These are phyloP conservation scores for Mortierella sp. DNA, from an alignment of 371 early-diverging fungal species.

Conservation along the genomic window DNA sequence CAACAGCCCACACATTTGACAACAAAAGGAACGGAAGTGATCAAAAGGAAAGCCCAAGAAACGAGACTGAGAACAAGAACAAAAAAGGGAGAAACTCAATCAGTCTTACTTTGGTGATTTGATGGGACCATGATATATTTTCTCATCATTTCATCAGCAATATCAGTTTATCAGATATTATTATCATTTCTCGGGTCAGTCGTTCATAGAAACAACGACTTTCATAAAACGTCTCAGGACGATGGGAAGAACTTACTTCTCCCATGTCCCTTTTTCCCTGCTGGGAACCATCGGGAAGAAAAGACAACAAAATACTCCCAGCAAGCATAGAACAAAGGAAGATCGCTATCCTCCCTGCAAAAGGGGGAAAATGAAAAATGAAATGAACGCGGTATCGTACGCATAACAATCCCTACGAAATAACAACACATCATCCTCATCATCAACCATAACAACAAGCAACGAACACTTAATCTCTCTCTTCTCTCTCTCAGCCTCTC, in stretches of 20 bases:
- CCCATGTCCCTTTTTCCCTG: not conserved
- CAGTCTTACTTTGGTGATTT: not conserved
- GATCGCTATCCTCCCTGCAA: constrained; percentile 6
- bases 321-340: not conserved
- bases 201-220: no score
- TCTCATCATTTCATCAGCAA: not conserved
- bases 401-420: not conserved
- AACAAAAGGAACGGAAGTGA: not conserved
- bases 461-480: not conserved
- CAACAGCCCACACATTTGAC: not conserved
- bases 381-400: not conserved
- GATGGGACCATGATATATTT: not conserved
- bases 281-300: constrained; percentile 4
- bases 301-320: not conserved
- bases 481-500: no score
- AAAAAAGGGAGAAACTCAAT: not conserved
- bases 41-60: not conserved
- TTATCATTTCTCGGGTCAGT: no score
- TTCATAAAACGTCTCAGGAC: not conserved
- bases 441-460: not conserved
- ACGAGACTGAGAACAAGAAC: not conserved
- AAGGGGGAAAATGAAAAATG: not conserved
- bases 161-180: not conserved
- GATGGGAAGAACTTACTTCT: not conserved
- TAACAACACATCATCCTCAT: not conserved